These are phyloP conservation scores for Jacaranda mimosifolia DNA, from an alignment of 257 asterid species.

Conservation along the genomic window DNA sequence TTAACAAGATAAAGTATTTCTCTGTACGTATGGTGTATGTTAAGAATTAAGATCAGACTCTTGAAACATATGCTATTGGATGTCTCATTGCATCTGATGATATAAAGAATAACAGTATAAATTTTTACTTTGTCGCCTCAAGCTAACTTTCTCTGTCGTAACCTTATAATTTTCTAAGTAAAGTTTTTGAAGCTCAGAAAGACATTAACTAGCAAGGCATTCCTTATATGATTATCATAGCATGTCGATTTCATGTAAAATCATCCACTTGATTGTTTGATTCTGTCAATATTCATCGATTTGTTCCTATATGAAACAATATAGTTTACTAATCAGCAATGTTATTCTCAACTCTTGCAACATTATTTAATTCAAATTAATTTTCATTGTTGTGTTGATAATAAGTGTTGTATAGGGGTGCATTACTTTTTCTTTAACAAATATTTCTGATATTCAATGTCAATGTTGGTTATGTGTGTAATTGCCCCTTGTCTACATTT, in stretches of 20 bases:
- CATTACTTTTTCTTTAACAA: not conserved
- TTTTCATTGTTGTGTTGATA: not conserved
- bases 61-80: not conserved
- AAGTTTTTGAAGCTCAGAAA: conserved; percentile 8
- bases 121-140: not conserved
- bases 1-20: not conserved
- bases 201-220: not conserved
- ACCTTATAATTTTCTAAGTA: not conserved
- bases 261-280: too few species aligned
- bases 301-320: not conserved
- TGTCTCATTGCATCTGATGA: not conserved
- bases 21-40: not conserved
- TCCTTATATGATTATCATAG: not conserved
- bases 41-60: not conserved
- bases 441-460: not conserved
- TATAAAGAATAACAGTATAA: not conserved
- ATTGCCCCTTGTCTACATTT: too few species aligned
- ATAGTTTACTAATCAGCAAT: not conserved
- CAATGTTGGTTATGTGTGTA: too few species aligned
- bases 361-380: not conserved
- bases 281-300: not conserved
- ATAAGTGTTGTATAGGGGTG: not conserved
- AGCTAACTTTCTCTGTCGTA: not conserved
- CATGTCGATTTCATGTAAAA: not conserved
- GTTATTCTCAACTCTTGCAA: not conserved